Evolutionary conservation across 73 alveolate genomes (phyloP), one percentile per base, ranked within the genome.

Genomic region (Stentor coeruleus): DNA sequence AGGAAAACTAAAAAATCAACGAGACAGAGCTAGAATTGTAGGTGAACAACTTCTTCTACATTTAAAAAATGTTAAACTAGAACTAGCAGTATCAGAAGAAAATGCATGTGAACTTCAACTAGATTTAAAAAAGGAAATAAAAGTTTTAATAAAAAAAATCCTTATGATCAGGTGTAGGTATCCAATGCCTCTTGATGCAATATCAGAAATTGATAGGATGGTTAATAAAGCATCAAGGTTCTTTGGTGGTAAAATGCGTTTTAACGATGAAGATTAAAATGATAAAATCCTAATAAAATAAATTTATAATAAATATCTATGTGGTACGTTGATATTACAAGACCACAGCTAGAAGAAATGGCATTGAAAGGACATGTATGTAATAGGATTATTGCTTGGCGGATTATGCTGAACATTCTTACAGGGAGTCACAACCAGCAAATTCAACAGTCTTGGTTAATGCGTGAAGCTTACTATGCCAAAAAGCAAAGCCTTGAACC

Each of bases 1-100:
- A 0, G 79, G 79, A 20, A 66, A 66, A 66, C 20, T 66, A 33
- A 66, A 66, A 66, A 66, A 66, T 2, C 79, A 66, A 33, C n/a
- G 37, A 66, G 79, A 20, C 11, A 31, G n/a, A 20, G 79, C 79
- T 1, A 20, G 11, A 31, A 66, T 66, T 33, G 39, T 11, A 26
- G 37, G 15, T 66, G 79, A 66, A 26, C n/a, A 66, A 66, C 79
- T 66, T 20, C 37, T 66, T 20, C 1, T 33, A 26, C n/a, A 26
- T 1, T 31, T 66, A 11, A 66, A 66, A 66, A 26, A 66, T 28
- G 39, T 40, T 26, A 66, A 66, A 66, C 79, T 66, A 20, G 37
- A 66, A 31, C 37, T 20, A 15, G 79, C 37, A 31, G 33, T 66
- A 40, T 0, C 41, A 20, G 79, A 66, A 66, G 79, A 66, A 33